These are phyloP conservation scores for Monilinia laxa DNA, from an alignment of 2,329 filamentous ascomycete genomes.

Conservation along the genomic window DNA sequence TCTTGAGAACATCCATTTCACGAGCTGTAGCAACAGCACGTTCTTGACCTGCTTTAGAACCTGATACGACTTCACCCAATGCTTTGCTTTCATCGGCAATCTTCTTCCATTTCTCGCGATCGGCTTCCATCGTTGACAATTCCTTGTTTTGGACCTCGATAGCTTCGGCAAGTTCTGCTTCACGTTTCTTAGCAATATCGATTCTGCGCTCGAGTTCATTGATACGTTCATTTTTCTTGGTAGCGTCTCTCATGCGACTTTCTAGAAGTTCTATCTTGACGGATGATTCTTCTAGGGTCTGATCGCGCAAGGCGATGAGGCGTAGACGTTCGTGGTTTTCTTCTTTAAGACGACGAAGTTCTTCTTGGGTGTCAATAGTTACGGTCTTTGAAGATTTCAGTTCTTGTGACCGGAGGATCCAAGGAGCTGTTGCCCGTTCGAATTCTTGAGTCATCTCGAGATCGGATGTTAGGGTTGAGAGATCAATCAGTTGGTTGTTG, in stretches of 20 bases:
- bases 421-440: conserved; percentile 72
- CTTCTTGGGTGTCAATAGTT: conserved; percentile 79
- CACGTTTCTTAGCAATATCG: conserved; percentile 51
- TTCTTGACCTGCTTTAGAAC: conserved; percentile 60
- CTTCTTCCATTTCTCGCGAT: conserved; percentile 71
- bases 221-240: conserved; percentile 71
- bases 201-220: conserved; percentile 62
- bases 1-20: conserved; percentile 70
- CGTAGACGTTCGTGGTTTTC: conserved; percentile 76
- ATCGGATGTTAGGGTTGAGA: conserved; percentile 68
- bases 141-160: conserved; percentile 68
- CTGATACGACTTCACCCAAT: conserved; percentile 49
- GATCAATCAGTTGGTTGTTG: conserved; percentile 63
- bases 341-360: conserved; percentile 76
- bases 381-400: conserved; percentile 79
- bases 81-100: conserved; percentile 61
- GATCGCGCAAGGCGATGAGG: conserved; percentile 70
- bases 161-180: conserved; percentile 58
- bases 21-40: conserved; percentile 67
- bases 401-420: conserved; percentile 78
- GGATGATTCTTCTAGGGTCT: conserved; percentile 80
- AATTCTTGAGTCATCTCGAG: conserved; percentile 76
- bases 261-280: conserved; percentile 93
- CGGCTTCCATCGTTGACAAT: conserved; percentile 61
- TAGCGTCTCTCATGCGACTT: conserved; percentile 79